phyloP scores from a whole-genome alignment of 371 early-diverging fungal species.

The Mortierella sp. region DNA sequence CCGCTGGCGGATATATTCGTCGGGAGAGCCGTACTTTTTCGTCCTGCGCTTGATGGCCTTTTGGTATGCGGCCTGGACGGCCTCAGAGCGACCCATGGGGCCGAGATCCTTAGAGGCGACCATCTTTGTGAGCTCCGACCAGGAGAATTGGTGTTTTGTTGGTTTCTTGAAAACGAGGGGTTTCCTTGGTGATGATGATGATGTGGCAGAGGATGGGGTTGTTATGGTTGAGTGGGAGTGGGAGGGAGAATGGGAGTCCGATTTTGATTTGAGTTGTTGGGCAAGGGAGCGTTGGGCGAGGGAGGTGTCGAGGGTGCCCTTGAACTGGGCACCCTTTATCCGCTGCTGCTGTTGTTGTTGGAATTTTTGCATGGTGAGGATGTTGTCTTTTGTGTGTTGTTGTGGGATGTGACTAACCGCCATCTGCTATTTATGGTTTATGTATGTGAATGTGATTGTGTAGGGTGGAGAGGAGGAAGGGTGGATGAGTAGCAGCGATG shows the following conservation, averaged over 20 bases:
- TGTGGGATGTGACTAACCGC: slow-evolving; percentile 14
- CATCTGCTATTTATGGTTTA: neutral
- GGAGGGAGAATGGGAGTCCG: neutral
- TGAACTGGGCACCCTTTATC: slow-evolving; percentile 26
- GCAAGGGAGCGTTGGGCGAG: neutral
- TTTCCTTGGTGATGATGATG: slow-evolving; percentile 21
- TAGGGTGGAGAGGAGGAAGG: neutral
- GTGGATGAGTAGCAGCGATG: too few relatives aligned
- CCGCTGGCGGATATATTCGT: slow-evolving; percentile 54
- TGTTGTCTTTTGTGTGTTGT: neutral
- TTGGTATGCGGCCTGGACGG: slow-evolving; percentile 47
- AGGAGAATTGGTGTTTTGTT: slow-evolving; percentile 47
- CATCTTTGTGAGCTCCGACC: slow-evolving; percentile 44
- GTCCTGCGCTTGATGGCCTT: slow-evolving; percentile 48
- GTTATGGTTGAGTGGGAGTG: neutral
- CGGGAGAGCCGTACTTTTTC: slow-evolving; percentile 47
- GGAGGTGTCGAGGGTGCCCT: slow-evolving; percentile 30
- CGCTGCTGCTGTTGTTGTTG: neutral
- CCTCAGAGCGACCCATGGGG: slow-evolving; percentile 52
- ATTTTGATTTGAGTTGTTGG: neutral
- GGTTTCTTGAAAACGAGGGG: slow-evolving; percentile 56
- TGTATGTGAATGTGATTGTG: neutral
- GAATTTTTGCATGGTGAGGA: slow-evolving; percentile 20
- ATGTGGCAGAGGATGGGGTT: slow-evolving; percentile 8
- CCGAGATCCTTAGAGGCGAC: slow-evolving; percentile 47